Percentiles rank a stretch among this genome's conserved stretches.
These are phyloP conservation scores for Raphanus raphanistrum DNA, from an alignment of 345 rosid species.

Conservation along the genomic window DNA sequence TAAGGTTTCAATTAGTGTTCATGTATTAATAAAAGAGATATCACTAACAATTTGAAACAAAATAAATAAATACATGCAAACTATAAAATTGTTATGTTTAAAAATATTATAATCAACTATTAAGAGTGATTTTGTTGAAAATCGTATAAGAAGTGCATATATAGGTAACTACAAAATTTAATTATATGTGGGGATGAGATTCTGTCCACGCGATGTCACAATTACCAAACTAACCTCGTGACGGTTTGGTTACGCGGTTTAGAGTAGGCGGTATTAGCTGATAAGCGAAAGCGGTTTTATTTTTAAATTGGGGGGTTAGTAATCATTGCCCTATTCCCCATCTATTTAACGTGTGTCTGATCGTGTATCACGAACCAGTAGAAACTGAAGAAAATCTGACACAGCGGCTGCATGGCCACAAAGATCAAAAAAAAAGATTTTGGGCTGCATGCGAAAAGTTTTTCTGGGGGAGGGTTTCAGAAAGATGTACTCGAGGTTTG, in stretches of 20 bases:
- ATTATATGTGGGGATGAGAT: background rate
- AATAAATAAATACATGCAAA: too few relatives aligned
- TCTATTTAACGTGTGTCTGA: background rate
- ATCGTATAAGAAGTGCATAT: background rate
- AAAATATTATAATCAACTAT: too few relatives aligned
- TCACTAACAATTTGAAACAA: too few relatives aligned
- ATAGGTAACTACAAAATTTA: background rate
- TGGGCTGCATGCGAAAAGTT: background rate
- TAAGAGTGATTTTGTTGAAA: background rate
- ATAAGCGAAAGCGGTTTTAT: background rate
- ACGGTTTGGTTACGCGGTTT: background rate
- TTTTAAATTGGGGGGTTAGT: background rate
- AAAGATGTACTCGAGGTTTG: background rate
- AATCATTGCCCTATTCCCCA: background rate
- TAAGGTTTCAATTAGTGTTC: too few relatives aligned
- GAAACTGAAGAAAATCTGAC: background rate
- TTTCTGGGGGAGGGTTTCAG: background rate
- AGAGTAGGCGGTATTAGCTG: background rate
- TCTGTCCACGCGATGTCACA: background rate
- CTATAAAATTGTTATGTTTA: too few relatives aligned
- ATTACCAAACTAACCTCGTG: background rate
- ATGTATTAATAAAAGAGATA: too few relatives aligned
- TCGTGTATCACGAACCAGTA: background rate
- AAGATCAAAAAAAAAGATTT: background rate
- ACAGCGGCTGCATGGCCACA: background rate